Evolutionary conservation across 2,329 filamentous ascomycete species (phyloP), one percentile per base, ranked within the genome.

Genomic region (Colletotrichum euphorbiae): DNA sequence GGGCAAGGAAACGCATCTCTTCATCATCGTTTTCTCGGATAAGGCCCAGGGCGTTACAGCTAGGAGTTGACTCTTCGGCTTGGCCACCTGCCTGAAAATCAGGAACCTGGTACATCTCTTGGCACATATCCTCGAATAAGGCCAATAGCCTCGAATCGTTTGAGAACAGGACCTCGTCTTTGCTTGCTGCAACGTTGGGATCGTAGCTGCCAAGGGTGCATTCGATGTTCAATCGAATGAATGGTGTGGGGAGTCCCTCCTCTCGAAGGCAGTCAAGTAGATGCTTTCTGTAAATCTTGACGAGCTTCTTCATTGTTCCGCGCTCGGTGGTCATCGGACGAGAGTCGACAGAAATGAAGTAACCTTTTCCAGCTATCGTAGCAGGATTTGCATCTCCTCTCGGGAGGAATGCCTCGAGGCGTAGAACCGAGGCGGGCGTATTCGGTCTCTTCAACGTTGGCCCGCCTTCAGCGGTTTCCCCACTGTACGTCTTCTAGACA

Each of bases 161-260:
- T 4, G 80, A 81, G 73, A 94, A 93, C 1, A 93, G 73, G 2
- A 94, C 84, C 72, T 93, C 88, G 64, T 93, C 88, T 74, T 94
- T 94, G 3, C 87, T 82, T 3, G 91, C 87, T 68, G 93, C 89
- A 6, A 94, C 78, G 71, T 94, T 94, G 1, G 85, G 82, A 77
- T 94, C 92, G 73, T 94, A 94, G 66, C 82, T 89, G 31, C 84
- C 83, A 1, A 80, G 74, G 0, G 87, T 84, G 73, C 91, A 94
- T 13, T 75, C 76, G 33, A 94, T 88, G 64, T 89, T 85, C 42
- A 94, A 77, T 45, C 83, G 83, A 45, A 93, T 77, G 74, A 94
- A 93, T 0, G 85, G 84, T 57, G 87, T 84, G 17, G 81, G 83
- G 21, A 81, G 71, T 9, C 70, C 56, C 51, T 71, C 11, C 73